phyloP scores from a whole-genome alignment of 192 early-diverging fungal genomes.

The Backusella tarrabulga region DNA sequence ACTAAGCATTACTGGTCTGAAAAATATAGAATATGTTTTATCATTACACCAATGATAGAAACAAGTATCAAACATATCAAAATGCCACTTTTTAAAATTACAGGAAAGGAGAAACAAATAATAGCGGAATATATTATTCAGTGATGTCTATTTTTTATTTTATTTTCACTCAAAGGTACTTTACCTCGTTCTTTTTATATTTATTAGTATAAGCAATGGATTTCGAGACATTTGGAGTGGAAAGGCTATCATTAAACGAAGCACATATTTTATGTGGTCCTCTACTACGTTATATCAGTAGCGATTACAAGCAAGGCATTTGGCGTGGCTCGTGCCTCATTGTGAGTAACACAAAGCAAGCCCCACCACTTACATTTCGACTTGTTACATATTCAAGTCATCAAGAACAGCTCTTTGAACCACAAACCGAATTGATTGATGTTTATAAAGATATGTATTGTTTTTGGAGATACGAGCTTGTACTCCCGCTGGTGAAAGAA shows the following conservation, averaged over 20 bases:
- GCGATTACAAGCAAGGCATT: slow-evolving; percentile 32
- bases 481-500: slow-evolving; percentile 44
- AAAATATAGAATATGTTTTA: neutral
- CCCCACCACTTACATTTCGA: slow-evolving; percentile 18
- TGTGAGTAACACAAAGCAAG: slow-evolving; percentile 35
- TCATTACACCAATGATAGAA: neutral
- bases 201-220: neutral
- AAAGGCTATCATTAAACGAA: neutral
- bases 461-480: slow-evolving; percentile 65
- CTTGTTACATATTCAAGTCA: slow-evolving; percentile 12
- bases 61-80: neutral
- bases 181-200: neutral
- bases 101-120: neutral
- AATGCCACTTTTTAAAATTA: neutral
- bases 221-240: neutral
- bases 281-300: slow-evolving; percentile 43
- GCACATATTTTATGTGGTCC: slow-evolving; percentile 39
- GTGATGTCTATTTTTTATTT: neutral
- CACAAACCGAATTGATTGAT: slow-evolving; percentile 42
- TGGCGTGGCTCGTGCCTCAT: slow-evolving; percentile 47
- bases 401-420: neutral
- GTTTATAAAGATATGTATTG: slow-evolving; percentile 47
- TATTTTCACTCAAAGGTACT: too few species aligned
- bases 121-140: neutral
- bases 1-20: neutral